phyloP scores from a whole-genome alignment of 768 basidiomycete species.

The Suillus ampliporus region DNA sequence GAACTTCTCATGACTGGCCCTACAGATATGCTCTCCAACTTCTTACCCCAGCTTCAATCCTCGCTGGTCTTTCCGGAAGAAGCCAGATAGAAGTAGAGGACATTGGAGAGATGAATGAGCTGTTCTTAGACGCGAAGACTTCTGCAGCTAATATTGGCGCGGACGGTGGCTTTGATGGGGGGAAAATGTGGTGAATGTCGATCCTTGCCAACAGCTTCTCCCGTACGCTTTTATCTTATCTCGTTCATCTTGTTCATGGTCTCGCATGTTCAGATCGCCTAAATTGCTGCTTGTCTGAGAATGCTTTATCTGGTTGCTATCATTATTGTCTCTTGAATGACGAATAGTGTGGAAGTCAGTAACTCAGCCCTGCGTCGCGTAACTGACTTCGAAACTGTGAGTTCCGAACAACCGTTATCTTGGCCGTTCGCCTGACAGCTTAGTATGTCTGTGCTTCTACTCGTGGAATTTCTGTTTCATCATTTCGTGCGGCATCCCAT shows the following conservation, averaged over 20 bases:
- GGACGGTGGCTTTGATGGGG: slow-evolving; percentile 41
- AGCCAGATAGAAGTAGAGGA: slow-evolving; percentile 86
- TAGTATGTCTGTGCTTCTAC: neutral
- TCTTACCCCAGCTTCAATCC: slow-evolving; percentile 88
- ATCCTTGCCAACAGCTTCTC: slow-evolving; percentile 8
- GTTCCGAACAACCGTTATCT: neutral
- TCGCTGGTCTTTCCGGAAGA: slow-evolving; percentile 79
- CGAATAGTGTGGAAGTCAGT: neutral
- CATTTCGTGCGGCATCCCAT: neutral
- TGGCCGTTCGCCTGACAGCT: neutral
- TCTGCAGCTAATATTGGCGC: slow-evolving; percentile 60
- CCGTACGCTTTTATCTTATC: slow-evolving; percentile 3
- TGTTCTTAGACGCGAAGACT: slow-evolving; percentile 95
- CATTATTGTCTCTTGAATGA: neutral
- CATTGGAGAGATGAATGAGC: slow-evolving; percentile 89
- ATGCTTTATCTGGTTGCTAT: neutral
- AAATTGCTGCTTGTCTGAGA: neutral
- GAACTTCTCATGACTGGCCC: slow-evolving; percentile 13
- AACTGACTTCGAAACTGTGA: neutral
- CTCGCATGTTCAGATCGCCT: slow-evolving; percentile 3
- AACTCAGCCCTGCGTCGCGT: neutral
- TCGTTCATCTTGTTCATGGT: neutral
- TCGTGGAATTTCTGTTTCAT: neutral
- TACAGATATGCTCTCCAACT: slow-evolving; percentile 88
- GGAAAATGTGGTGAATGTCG: slow-evolving; percentile 30